These are phyloP conservation scores for Cyclaneusma minus DNA, from an alignment of 2,329 filamentous ascomycete genomes.

Conservation along the genomic window DNA sequence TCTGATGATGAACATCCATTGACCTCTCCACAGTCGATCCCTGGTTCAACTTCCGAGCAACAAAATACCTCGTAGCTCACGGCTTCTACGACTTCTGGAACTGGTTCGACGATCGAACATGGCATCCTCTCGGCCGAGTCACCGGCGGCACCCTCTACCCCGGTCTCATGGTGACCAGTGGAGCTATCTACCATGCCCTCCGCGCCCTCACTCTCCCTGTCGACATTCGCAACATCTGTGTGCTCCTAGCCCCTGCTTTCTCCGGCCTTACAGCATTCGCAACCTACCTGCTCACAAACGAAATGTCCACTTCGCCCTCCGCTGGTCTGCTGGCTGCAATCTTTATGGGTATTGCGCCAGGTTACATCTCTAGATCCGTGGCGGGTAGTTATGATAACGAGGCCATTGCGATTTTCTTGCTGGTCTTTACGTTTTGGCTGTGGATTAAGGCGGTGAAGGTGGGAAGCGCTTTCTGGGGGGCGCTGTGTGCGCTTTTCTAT, in stretches of 20 bases:
- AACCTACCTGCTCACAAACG: slow-evolving; percentile 86
- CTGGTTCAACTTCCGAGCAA: slow-evolving; percentile 99
- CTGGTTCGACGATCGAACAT: slow-evolving; percentile 99
- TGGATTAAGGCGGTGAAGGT: slow-evolving; percentile 99
- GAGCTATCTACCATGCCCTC: slow-evolving; percentile 87
- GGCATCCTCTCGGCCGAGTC: slow-evolving; percentile 95
- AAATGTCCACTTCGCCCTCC: slow-evolving; percentile 91
- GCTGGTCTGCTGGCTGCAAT: slow-evolving; percentile 85
- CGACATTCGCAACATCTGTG: slow-evolving; percentile 97
- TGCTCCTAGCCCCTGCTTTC: slow-evolving; percentile 85
- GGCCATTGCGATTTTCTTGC: slow-evolving; percentile 95
- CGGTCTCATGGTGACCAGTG: slow-evolving; percentile 97
- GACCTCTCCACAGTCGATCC: slow-evolving; percentile 61
- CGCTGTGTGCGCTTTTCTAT: slow-evolving; percentile 87
- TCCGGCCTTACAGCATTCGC: slow-evolving; percentile 89
- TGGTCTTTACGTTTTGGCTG: slow-evolving; percentile 96
- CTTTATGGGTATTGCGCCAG: slow-evolving; percentile 96
- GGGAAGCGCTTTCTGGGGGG: slow-evolving; percentile 93
- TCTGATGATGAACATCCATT: slow-evolving; percentile 15
- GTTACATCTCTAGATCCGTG: slow-evolving; percentile 95
- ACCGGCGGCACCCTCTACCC: slow-evolving; percentile 98
- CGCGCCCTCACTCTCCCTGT: slow-evolving; percentile 80
- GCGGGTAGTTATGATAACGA: slow-evolving; percentile 99
- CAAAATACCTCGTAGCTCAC: slow-evolving; percentile 92
- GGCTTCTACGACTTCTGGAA: slow-evolving; percentile 99